Conservation (phyloP, 2,329 filamentous ascomycete genomes). For the Colletotrichum siamense region DNA sequence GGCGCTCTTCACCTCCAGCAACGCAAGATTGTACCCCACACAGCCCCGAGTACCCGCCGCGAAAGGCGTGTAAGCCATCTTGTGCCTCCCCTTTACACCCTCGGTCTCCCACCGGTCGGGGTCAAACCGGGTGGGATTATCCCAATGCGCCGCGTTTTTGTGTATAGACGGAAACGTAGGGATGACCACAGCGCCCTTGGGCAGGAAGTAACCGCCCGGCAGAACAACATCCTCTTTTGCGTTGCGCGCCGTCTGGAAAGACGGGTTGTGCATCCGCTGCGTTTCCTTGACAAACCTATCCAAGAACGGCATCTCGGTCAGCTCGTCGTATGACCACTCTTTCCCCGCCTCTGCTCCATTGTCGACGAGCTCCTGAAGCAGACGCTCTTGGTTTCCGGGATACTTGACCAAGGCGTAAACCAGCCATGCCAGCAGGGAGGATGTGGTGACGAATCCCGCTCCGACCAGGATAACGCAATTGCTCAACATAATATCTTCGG, state of each 20-base stretch:
- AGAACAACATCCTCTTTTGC: background rate
- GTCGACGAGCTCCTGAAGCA: background rate
- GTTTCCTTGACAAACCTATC: constrained; percentile 7
- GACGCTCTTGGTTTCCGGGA: background rate
- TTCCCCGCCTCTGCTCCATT: background rate
- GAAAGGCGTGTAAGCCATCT: constrained; percentile 4
- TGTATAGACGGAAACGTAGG: background rate
- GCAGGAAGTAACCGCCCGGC: background rate
- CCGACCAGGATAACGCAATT: constrained; percentile 8
- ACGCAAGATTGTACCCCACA: background rate
- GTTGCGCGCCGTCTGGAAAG: constrained; percentile 4
- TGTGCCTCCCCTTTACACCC: background rate
- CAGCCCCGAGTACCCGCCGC: background rate
- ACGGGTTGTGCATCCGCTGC: constrained; percentile 3
- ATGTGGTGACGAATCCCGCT: constrained; percentile 1
- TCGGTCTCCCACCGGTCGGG: background rate
- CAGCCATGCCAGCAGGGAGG: background rate
- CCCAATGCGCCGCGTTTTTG: background rate
- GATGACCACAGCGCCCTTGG: background rate
- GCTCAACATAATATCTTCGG: background rate
- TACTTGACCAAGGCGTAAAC: background rate
- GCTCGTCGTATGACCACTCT: background rate
- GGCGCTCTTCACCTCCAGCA: constrained; percentile 3
- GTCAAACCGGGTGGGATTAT: background rate
- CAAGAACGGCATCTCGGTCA: background rate